A percentile compares a stretch with the other conserved stretches of the same genome.
These are phyloP conservation scores for Alternaria tenuissima DNA, from an alignment of 2,329 filamentous ascomycete genomes.

Conservation along the genomic window DNA sequence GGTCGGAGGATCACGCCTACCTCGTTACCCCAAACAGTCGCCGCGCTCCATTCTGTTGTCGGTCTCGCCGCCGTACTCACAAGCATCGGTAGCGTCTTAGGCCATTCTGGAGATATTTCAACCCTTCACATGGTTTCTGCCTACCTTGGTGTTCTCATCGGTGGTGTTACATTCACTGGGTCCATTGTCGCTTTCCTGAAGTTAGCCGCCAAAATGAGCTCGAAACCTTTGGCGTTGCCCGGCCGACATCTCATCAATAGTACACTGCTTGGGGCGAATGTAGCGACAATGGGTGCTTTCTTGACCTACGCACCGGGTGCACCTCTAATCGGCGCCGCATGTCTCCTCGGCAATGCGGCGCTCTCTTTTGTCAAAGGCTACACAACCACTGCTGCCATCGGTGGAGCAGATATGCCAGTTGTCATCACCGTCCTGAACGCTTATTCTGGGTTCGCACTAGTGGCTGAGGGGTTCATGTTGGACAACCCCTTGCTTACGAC, in stretches of 20 bases:
- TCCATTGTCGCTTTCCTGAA: slow-evolving; percentile 91
- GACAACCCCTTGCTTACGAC: slow-evolving; percentile 86
- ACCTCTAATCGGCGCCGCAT: slow-evolving; percentile 79
- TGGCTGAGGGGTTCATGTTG: slow-evolving; percentile 91
- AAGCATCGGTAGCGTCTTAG: slow-evolving; percentile 86
- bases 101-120: slow-evolving; percentile 74
- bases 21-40: slow-evolving; percentile 87
- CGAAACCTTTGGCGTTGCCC: slow-evolving; percentile 74
- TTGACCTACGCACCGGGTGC: slow-evolving; percentile 81
- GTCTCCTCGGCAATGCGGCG: slow-evolving; percentile 76
- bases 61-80: slow-evolving; percentile 88
- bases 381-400: slow-evolving; percentile 87
- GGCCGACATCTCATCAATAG: slow-evolving; percentile 80
- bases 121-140: slow-evolving; percentile 85
- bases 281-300: slow-evolving; percentile 85
- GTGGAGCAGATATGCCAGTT: slow-evolving; percentile 93
- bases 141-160: slow-evolving; percentile 86
- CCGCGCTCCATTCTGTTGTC: slow-evolving; percentile 87
- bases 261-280: slow-evolving; percentile 76
- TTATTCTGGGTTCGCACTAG: slow-evolving; percentile 88
- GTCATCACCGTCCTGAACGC: slow-evolving; percentile 91
- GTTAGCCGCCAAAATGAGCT: slow-evolving; percentile 82
- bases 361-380: slow-evolving; percentile 87
- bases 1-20: slow-evolving; percentile 88
- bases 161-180: slow-evolving; percentile 87